Evolutionary conservation across 371 early-diverging fungal species (phyloP), one percentile per base, ranked within the genome.

Genomic region (Ordospora pajunii): DNA sequence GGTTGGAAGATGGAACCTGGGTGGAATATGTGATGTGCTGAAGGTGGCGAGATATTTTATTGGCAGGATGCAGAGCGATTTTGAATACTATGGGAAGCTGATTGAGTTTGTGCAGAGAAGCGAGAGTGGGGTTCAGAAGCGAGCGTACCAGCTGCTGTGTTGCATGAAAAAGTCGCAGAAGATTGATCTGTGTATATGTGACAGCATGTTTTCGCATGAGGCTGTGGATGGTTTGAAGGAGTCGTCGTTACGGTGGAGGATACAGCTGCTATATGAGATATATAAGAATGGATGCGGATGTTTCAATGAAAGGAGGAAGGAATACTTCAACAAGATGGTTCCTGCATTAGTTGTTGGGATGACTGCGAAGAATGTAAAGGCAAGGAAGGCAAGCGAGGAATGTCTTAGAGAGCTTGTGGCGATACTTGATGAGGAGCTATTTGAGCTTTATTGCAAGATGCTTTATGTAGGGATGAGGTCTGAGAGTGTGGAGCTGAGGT

Each of bases 181-280:
- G 51, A 71, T 71, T 63, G 32, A 54, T 58, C 37, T 71, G 17
- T 32, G 51, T 48, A 63, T 71, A 21, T 71, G 72, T 46, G 42
- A 40, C 32, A 37, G 48, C 1, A 8, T 71, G 17, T 62, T 45
- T 46, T 32, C 62, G 2, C 44, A 62, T n/a, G 72, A 71, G 21
- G 23, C 25, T 5, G 46, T 58, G 2, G 52, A 48, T 2, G 25
- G 19, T 19, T n/a, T 58, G 14, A 50, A 62, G 37, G 49, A 42
- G 8, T 58, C 42, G 7, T 58, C 62, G 4, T 22, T 46, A 21
- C 58, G 45, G 32, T 58, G 44, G 62, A 58, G 63, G 19, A 45
- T 62, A 7, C 10, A 23, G 27, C 62, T 44, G 21, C n/a, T 71
- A 5, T 71, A 44, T 27, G 14, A 19, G 12, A 37, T 48, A n/a